Evolutionary conservation across 2,329 filamentous ascomycete genomes (phyloP).

Genomic region (Talaromyces sp.): DNA sequence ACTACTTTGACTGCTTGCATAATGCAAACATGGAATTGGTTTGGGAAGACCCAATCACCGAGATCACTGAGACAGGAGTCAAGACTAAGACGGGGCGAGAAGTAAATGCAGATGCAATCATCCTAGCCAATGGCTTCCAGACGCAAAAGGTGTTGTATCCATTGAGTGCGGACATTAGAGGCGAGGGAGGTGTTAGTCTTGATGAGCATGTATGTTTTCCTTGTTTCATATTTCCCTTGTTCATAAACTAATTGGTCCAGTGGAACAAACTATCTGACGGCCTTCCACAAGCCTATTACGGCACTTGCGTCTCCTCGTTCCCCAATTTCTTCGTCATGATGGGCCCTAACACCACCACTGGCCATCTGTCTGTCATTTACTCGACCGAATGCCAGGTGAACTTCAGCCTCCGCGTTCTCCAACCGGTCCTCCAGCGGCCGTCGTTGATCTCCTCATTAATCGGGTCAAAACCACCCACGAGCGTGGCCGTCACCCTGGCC

Average conservation of each 20-base stretch:
- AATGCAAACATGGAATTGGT: slow-evolving; percentile 39
- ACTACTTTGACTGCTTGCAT: slow-evolving; percentile 42
- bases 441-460: slow-evolving; percentile 22
- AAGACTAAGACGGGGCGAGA: slow-evolving; percentile 33
- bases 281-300: slow-evolving; percentile 43
- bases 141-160: slow-evolving; percentile 45
- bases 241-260: slow-evolving; percentile 16
- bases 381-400: slow-evolving; percentile 51
- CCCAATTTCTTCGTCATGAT: slow-evolving; percentile 46
- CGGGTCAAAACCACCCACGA: slow-evolving; percentile 16
- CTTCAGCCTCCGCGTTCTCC: slow-evolving; percentile 39
- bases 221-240: background rate
- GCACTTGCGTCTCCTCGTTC: slow-evolving; percentile 45
- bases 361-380: slow-evolving; percentile 48
- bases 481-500: slow-evolving; percentile 32
- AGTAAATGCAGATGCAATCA: slow-evolving; percentile 41
- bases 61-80: slow-evolving; percentile 35
- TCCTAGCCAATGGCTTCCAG: slow-evolving; percentile 48
- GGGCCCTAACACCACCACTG: slow-evolving; percentile 44
- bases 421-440: slow-evolving; percentile 31
- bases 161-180: slow-evolving; percentile 38
- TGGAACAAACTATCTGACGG: slow-evolving; percentile 34
- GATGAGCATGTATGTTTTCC: slow-evolving; percentile 23
- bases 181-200: slow-evolving; percentile 31
- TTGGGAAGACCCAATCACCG: slow-evolving; percentile 35